Evolutionary conservation across 768 basidiomycete genomes (phyloP), one percentile per base, ranked within the genome.

Genomic region (Lactarius pseudohatsudake): DNA sequence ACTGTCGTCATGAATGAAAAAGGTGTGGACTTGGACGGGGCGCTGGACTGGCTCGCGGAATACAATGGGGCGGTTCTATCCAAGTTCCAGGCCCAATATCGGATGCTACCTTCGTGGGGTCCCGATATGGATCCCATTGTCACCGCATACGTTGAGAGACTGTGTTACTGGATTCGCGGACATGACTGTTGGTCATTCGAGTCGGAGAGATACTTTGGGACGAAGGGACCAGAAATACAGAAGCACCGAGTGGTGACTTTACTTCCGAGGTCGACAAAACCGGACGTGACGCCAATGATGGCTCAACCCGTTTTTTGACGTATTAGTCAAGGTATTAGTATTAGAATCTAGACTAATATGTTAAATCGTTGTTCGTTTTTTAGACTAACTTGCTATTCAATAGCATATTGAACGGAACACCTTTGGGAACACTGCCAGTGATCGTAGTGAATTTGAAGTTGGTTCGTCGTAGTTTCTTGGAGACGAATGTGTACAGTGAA

Each of bases 1-100:
- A 77, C 76, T 0, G 73, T 81, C 22, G 75, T 82, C 55, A 82
- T 80, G 78, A 71, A 76, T 53, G 74, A 80, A 28, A 65, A 75
- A 7, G 64, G 73, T 1, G 62, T 79, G 11, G 71, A 73, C 36
- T 66, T 81, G 2, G 75, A 80, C 68, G 73, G 67, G 6, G 81
- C 82, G 0, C 73, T 82, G 47, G 67, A 77, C n/a, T 79, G 75
- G 74, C 71, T 82, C 13, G 53, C 28, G n/a, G 38, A 41, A 22
- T 45, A 63, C 41, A 41, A 67, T 22, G 73, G 75, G 38, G 58
- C 53, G 6, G 65, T 78, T 13, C 70, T 77, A 10, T 72, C 74
- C 18, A 62, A 66, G 13, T 82, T 82, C 73, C 62, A 77, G 7
- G 63, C 66, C 4, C 73, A 75, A 26, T 61, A 74, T 10, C 50